Conservation (phyloP, 495 filamentous ascomycete species). For the Penicillium riverlandense region DNA sequence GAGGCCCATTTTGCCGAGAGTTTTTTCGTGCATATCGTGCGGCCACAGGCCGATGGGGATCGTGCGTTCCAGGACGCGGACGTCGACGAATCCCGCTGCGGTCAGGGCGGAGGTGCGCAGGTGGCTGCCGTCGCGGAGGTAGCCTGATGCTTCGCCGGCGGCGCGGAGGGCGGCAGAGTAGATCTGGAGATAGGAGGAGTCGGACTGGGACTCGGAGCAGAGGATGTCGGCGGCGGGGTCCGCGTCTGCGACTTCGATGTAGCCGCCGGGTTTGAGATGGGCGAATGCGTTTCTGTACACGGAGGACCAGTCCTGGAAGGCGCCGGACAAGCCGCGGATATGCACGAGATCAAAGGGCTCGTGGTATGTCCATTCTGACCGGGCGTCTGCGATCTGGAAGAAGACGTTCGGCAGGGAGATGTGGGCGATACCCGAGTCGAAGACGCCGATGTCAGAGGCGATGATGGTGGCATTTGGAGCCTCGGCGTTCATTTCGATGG, state of each 20-base stretch:
- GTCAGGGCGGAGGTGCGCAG: slow-evolving; percentile 42
- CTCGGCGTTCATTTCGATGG: slow-evolving; percentile 60
- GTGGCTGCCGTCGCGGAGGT: slow-evolving; percentile 46
- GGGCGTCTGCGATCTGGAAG: slow-evolving; percentile 66
- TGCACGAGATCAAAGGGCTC: slow-evolving; percentile 61
- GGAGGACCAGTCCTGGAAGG: slow-evolving; percentile 54
- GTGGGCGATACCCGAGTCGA: slow-evolving; percentile 35
- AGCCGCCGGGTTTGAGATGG: slow-evolving; percentile 57
- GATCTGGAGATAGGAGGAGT: slow-evolving; percentile 29
- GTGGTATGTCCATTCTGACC: slow-evolving; percentile 46
- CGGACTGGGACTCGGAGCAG: slow-evolving; percentile 5
- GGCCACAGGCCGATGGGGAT: slow-evolving; percentile 56
- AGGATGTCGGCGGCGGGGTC: slow-evolving; percentile 29
- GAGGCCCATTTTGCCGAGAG: slow-evolving; percentile 59
- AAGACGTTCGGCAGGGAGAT: slow-evolving; percentile 56
- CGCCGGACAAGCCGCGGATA: slow-evolving; percentile 54
- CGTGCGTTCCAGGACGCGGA: slow-evolving; percentile 44
- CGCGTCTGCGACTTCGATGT: slow-evolving; percentile 49
- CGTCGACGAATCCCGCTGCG: slow-evolving; percentile 55
- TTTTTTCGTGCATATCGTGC: slow-evolving; percentile 44
- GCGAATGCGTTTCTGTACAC: slow-evolving; percentile 55
- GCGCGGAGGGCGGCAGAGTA: slow-evolving; percentile 30
- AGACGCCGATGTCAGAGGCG: slow-evolving; percentile 57
- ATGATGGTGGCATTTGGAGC: slow-evolving; percentile 58
- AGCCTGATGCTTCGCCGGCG: slow-evolving; percentile 22